phyloP scores from a whole-genome alignment of 768 basidiomycete genomes.

The Podaxis sp. region DNA sequence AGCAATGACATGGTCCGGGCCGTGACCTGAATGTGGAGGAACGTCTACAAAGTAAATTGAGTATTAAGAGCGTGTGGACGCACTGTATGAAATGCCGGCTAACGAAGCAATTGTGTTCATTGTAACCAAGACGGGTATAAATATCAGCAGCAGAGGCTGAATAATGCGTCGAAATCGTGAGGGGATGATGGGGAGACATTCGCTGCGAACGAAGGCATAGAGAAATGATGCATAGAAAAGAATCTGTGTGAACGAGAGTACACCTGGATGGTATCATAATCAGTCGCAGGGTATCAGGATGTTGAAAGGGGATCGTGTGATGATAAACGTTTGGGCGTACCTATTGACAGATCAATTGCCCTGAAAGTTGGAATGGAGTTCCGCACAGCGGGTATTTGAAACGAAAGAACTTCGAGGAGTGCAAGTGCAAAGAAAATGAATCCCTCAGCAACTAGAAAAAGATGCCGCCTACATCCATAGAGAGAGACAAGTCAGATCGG shows the following conservation, averaged over 20 bases:
- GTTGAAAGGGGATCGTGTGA: neutral
- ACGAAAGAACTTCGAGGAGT: conserved; percentile 56
- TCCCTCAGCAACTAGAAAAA: conserved; percentile 59
- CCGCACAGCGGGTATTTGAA: conserved; percentile 48
- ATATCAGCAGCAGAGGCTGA: conserved; percentile 40
- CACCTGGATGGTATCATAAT: conserved; percentile 30
- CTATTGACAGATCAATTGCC: conserved; percentile 53
- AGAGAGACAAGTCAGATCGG: neutral
- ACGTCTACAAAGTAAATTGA: neutral
- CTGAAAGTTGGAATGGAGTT: conserved; percentile 42
- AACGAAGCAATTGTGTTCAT: conserved; percentile 65
- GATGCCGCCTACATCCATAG: conserved; percentile 38
- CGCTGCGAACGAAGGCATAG: conserved; percentile 47
- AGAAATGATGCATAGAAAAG: conserved; percentile 61
- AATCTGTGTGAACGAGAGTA: conserved; percentile 60
- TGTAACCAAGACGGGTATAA: conserved; percentile 51
- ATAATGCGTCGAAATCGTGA: conserved; percentile 38
- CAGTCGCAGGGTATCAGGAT: neutral
- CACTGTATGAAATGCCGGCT: conserved; percentile 53
- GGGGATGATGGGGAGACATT: conserved; percentile 53
- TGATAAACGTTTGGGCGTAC: conserved; percentile 32
- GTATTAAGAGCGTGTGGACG: conserved; percentile 17
- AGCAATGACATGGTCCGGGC: conserved; percentile 23
- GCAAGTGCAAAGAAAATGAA: conserved; percentile 56
- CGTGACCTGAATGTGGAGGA: neutral